These are phyloP conservation scores for Macrotyloma uniflorum DNA, from an alignment of 306 rosid genomes.

Conservation along the genomic window DNA sequence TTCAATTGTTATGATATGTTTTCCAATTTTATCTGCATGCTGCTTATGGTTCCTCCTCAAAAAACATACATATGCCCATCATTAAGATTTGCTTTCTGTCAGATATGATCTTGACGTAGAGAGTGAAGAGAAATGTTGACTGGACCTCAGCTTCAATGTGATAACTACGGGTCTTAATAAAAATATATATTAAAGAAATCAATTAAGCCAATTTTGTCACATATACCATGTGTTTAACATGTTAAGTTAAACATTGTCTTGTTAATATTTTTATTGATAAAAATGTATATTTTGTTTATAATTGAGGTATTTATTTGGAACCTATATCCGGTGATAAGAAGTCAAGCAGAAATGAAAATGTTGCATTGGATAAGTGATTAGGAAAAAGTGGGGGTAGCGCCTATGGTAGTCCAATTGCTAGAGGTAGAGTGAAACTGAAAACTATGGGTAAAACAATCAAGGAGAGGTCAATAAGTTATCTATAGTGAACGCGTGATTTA, in stretches of 20 bases:
- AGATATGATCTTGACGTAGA: conserved; percentile 12
- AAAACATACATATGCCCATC: conserved; percentile 9
- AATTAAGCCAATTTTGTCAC: not conserved
- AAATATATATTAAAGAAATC: not conserved
- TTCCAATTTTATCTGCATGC: not conserved
- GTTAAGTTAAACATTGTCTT: not conserved
- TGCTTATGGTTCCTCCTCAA: conserved; percentile 24
- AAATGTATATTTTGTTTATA: not conserved
- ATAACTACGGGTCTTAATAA: not conserved
- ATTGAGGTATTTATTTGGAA: not conserved
- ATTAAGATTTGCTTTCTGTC: conserved; percentile 23
- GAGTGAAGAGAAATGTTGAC: not conserved
- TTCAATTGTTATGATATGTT: not conserved
- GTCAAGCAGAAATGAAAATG: not conserved
- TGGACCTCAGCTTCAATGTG: conserved; percentile 7
- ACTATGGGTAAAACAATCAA: not conserved
- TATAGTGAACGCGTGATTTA: not conserved
- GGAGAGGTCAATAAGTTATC: not conserved
- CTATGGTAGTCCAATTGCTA: not conserved
- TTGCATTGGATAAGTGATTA: not conserved
- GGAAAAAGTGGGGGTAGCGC: not conserved
- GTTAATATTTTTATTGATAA: not conserved
- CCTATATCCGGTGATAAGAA: not conserved
- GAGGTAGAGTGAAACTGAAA: not conserved
- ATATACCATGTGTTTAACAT: not conserved